phyloP scores from a whole-genome alignment of 202 grass and related monocot species.

The Bolboschoenoplectus hybrid region DNA sequence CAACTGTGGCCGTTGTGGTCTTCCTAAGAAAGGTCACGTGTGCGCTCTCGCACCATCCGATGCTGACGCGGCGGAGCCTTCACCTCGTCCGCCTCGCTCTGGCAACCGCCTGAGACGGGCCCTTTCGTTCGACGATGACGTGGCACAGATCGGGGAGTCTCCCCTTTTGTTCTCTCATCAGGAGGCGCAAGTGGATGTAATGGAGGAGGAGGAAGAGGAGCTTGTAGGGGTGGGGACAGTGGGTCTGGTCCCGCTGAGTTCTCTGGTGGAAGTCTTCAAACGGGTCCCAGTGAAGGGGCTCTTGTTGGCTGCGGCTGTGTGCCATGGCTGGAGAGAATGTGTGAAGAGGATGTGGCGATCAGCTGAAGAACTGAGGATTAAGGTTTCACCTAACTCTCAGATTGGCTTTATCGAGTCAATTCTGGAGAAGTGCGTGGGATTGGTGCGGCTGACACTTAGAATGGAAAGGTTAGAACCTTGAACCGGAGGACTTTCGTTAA shows the following conservation, averaged over 20 bases:
- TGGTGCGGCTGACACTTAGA: constrained; percentile 56
- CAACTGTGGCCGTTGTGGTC: constrained; percentile 85
- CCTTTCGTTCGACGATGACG: constrained; percentile 64
- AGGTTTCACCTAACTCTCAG: constrained; percentile 39
- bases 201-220: neutral
- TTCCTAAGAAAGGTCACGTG: constrained; percentile 86
- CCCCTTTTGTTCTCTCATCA: neutral
- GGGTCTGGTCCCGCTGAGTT: constrained; percentile 41
- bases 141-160: neutral
- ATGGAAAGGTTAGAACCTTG: constrained; percentile 74
- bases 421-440: constrained; percentile 56
- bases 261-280: constrained; percentile 57
- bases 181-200: neutral
- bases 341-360: constrained; percentile 58
- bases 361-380: constrained; percentile 63
- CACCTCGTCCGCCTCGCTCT: constrained; percentile 2
- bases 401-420: constrained; percentile 62
- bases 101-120: constrained; percentile 59
- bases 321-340: constrained; percentile 67
- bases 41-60: constrained; percentile 42
- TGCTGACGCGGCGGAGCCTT: neutral
- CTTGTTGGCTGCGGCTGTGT: constrained; percentile 51
- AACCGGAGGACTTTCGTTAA: neutral
- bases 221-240: constrained; percentile 38
- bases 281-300: constrained; percentile 55